Evolutionary conservation across 345 rosid genomes (phyloP).

Genomic region (Citrus trifoliata): DNA sequence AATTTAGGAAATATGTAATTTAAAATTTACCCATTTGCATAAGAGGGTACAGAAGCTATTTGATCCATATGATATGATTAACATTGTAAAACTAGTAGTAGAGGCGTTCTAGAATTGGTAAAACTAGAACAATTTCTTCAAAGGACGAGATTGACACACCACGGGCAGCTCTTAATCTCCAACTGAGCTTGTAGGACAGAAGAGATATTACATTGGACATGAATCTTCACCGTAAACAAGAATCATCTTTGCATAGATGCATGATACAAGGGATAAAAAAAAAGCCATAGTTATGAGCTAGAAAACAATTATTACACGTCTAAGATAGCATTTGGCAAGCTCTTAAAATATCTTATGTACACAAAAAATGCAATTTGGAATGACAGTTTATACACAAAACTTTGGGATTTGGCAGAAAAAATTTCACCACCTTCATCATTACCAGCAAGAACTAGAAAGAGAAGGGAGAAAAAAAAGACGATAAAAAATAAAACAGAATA

Average conservation of each 20-base stretch:
- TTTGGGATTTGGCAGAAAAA: background rate
- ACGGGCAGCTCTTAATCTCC: too few relatives aligned
- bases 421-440: background rate
- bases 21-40: too few relatives aligned
- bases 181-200: too few relatives aligned
- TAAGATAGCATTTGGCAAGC: background rate
- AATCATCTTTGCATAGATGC: background rate
- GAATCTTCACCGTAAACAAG: background rate
- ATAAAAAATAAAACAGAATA: background rate
- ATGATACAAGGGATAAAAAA: background rate
- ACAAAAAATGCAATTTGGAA: conserved; percentile 4
- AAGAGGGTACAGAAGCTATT: too few relatives aligned
- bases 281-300: background rate
- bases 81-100: background rate
- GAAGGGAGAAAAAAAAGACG: background rate
- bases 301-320: background rate
- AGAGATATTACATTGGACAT: background rate
- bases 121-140: background rate
- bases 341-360: background rate
- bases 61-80: background rate
- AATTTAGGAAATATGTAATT: too few relatives aligned
- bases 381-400: conserved; percentile 10
- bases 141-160: background rate
- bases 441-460: background rate
- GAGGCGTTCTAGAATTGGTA: background rate